These are phyloP conservation scores for Inga laurina DNA, from an alignment of 306 rosid genomes.

Conservation along the genomic window DNA sequence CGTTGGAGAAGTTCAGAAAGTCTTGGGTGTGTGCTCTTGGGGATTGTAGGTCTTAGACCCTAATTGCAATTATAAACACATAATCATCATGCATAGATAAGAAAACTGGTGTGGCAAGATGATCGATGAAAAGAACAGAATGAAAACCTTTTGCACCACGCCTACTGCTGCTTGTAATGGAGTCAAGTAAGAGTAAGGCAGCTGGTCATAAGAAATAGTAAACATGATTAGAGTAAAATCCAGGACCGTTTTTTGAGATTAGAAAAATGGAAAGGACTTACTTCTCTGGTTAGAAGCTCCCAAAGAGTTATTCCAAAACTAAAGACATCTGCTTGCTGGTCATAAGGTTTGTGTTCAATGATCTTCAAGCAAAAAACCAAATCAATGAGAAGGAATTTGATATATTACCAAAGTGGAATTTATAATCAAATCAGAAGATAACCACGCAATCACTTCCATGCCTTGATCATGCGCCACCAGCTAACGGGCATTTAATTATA, in stretches of 20 bases:
- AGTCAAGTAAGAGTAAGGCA: slow-evolving; percentile 84
- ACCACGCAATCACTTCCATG: background rate
- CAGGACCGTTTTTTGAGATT: background rate
- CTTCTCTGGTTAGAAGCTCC: slow-evolving; percentile 98
- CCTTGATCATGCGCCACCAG: background rate
- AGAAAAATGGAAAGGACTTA: slow-evolving; percentile 45
- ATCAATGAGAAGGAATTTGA: slow-evolving; percentile 25
- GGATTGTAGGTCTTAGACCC: slow-evolving; percentile 84
- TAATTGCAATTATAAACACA: slow-evolving; percentile 40
- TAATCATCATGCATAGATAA: slow-evolving; percentile 13
- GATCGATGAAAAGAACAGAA: slow-evolving; percentile 4
- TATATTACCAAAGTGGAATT: slow-evolving; percentile 14
- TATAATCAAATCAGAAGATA: background rate
- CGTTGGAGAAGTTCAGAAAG: slow-evolving; percentile 75
- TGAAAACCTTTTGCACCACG: slow-evolving; percentile 90
- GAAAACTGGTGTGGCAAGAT: background rate
- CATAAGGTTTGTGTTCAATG: slow-evolving; percentile 97
- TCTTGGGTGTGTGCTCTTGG: slow-evolving; percentile 67
- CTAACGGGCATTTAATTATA: too few relatives aligned
- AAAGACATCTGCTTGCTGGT: slow-evolving; percentile 93
- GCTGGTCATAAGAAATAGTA: slow-evolving; percentile 48
- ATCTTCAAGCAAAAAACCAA: slow-evolving; percentile 59
- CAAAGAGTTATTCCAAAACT: slow-evolving; percentile 95
- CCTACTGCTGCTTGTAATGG: slow-evolving; percentile 99
- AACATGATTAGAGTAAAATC: slow-evolving; percentile 21